phyloP scores from a whole-genome alignment of 305 asterid species.

The Stenogyne calaminthoides region DNA sequence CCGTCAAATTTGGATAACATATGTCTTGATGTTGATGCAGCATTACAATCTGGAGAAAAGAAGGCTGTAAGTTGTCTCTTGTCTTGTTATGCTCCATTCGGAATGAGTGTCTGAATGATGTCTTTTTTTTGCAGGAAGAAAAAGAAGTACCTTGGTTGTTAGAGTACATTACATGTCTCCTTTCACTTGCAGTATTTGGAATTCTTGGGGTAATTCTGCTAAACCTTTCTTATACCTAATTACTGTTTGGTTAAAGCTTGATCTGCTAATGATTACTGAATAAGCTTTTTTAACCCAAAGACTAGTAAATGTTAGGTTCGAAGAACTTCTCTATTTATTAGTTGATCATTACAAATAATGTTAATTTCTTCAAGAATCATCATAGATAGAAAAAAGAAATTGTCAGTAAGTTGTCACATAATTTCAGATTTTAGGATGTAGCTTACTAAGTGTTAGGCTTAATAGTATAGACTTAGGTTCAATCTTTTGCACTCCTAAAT shows the following conservation, averaged over 20 bases:
- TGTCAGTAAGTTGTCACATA: neutral
- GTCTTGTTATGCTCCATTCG: neutral
- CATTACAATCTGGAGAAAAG: conserved; percentile 34
- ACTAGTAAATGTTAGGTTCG: neutral
- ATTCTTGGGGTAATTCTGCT: conserved; percentile 69
- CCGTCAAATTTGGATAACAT: conserved; percentile 28
- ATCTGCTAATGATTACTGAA: no score
- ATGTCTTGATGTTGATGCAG: conserved; percentile 34
- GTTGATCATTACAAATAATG: neutral
- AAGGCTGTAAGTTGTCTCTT: conserved; percentile 41
- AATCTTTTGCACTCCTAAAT: neutral
- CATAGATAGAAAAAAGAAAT: neutral
- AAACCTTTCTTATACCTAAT: neutral
- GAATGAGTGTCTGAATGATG: neutral
- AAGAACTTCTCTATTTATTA: neutral
- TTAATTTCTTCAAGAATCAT: neutral
- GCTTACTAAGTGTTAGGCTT: neutral
- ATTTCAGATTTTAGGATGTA: neutral
- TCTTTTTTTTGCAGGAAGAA: conserved; percentile 50
- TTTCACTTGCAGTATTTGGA: conserved; percentile 75
- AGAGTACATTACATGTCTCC: conserved; percentile 59
- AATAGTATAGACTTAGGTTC: neutral
- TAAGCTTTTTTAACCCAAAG: no score
- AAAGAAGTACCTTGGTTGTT: conserved; percentile 51
- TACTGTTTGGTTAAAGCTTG: no score